Evolutionary conservation across 306 rosid species (phyloP).

Genomic region (Alnus rubra): DNA sequence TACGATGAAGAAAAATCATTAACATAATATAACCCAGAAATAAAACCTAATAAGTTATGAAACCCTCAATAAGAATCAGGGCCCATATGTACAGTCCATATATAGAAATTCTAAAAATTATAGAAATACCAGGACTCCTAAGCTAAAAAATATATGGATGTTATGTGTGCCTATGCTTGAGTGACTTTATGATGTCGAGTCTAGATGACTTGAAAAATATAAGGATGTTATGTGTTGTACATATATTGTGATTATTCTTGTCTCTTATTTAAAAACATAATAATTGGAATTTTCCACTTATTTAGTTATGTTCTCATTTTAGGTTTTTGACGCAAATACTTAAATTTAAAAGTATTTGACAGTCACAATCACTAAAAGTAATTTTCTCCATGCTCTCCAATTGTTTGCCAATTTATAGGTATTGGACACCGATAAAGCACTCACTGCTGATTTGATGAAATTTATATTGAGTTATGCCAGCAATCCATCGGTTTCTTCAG

Average conservation of each 20-base stretch:
- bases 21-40: too few species aligned
- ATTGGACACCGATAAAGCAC: slow-evolving; percentile 58
- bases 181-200: not conserved
- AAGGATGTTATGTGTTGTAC: not conserved
- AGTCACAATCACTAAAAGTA: not conserved
- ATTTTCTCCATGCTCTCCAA: not conserved
- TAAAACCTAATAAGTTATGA: too few species aligned
- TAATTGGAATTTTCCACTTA: not conserved
- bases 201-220: not conserved
- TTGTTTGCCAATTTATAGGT: slow-evolving; percentile 37
- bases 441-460: slow-evolving; percentile 86
- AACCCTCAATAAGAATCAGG: too few species aligned
- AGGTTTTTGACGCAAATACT: not conserved
- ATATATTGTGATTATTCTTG: not conserved
- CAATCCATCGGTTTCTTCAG: slow-evolving; percentile 46
- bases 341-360: not conserved
- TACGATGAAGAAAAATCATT: too few species aligned
- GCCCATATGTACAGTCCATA: too few species aligned
- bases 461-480: slow-evolving; percentile 78
- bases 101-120: too few species aligned
- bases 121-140: too few species aligned
- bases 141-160: not conserved
- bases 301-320: not conserved
- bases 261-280: not conserved
- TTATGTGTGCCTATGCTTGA: not conserved